Evolutionary conservation across 2,329 filamentous ascomycete species (phyloP).

Genomic region (Clarireedia hainanense): DNA sequence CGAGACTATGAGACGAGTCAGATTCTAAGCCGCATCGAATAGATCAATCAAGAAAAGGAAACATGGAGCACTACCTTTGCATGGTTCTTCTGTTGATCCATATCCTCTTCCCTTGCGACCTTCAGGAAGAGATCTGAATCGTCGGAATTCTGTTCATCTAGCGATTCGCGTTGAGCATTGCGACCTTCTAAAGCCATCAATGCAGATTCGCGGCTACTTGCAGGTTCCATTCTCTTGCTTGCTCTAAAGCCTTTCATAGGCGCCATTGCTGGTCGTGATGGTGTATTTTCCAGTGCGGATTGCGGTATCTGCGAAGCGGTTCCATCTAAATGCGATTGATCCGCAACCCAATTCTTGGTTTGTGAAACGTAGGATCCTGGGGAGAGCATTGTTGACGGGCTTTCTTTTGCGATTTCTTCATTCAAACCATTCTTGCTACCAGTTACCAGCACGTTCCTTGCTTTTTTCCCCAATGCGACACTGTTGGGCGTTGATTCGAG

Average conservation of each 20-base stretch:
- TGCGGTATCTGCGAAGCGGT: slow-evolving; percentile 1
- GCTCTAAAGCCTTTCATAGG: slow-evolving; percentile 26
- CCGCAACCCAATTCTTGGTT: slow-evolving; percentile 25
- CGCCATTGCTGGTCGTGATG: slow-evolving; percentile 19
- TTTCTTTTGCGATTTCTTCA: slow-evolving; percentile 13
- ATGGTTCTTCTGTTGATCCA: slow-evolving; percentile 12
- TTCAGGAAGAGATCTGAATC: slow-evolving; percentile 28
- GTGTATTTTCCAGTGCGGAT: slow-evolving; percentile 9
- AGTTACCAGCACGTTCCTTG: slow-evolving; percentile 10
- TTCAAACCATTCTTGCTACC: slow-evolving; percentile 13
- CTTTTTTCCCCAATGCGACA: neutral
- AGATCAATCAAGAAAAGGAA: neutral
- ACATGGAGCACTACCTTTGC: slow-evolving; percentile 18
- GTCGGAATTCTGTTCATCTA: slow-evolving; percentile 26
- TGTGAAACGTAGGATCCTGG: slow-evolving; percentile 16
- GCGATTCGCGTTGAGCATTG: slow-evolving; percentile 11
- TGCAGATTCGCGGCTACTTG: slow-evolving; percentile 11
- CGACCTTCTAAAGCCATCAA: slow-evolving; percentile 22
- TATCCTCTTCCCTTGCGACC: slow-evolving; percentile 26
- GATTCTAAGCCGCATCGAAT: neutral
- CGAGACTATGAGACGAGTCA: slow-evolving; percentile 21
- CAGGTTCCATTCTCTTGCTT: slow-evolving; percentile 20
- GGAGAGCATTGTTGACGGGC: slow-evolving; percentile 24
- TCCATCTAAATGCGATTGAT: slow-evolving; percentile 17
- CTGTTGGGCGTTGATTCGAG: neutral